phyloP scores from a whole-genome alignment of 129 eudicot species.

The Tanacetum coccineum region DNA sequence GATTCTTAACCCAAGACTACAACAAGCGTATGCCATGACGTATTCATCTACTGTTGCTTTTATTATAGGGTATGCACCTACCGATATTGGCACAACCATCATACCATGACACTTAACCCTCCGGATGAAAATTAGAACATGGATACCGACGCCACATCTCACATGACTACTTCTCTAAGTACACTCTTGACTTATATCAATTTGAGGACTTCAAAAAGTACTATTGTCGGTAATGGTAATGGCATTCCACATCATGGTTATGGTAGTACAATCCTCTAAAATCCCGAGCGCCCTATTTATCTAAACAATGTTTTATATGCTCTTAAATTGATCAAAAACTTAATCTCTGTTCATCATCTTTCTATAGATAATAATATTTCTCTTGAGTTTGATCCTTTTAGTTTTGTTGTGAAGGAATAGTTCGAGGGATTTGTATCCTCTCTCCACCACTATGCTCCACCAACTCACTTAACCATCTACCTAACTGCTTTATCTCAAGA shows the following conservation, averaged over 20 bases:
- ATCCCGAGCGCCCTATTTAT: not conserved
- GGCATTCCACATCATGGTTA: not conserved
- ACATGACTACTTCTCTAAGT: not conserved
- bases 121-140: not conserved
- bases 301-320: not conserved
- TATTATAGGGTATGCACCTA: not conserved
- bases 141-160: not conserved
- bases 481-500: no score
- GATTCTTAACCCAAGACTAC: not conserved
- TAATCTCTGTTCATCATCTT: not conserved
- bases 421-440: not conserved
- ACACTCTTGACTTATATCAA: not conserved
- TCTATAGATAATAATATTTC: not conserved
- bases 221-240: not conserved
- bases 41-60: not conserved
- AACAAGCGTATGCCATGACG: not conserved
- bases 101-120: not conserved
- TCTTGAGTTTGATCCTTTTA: not conserved
- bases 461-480: no score
- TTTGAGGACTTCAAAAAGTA: not conserved
- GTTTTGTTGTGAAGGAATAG: not conserved
- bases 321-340: not conserved
- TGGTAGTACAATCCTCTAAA: not conserved
- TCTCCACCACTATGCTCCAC: not conserved
- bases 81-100: not conserved